phyloP scores from a whole-genome alignment of 1,284 basidiomycete species.

The Takashimella tepidaria region DNA sequence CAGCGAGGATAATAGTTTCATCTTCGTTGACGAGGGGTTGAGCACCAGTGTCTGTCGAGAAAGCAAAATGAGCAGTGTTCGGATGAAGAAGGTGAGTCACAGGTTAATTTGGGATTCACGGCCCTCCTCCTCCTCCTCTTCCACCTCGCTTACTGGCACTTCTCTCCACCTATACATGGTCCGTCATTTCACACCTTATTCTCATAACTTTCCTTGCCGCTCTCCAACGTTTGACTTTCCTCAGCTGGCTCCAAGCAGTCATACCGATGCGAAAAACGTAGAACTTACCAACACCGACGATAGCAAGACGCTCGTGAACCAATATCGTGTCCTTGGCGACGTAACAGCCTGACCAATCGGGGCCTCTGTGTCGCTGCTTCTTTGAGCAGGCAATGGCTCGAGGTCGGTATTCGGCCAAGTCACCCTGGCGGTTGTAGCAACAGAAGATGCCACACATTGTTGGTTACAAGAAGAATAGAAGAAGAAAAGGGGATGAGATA shows the following conservation, averaged over 20 bases:
- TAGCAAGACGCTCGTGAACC: constrained; percentile 87
- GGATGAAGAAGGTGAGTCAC: no score
- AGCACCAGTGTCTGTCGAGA: constrained; percentile 77
- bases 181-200: neutral
- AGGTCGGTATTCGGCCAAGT: constrained; percentile 62
- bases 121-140: no score
- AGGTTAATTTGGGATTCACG: no score
- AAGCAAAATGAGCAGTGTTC: neutral
- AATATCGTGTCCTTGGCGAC: constrained; percentile 74
- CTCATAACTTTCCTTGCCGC: neutral
- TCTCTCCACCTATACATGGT: no score
- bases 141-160: no score
- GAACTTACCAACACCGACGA: constrained; percentile 90
- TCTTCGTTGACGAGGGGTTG: constrained; percentile 90
- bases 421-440: constrained; percentile 70
- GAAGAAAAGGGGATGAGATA: neutral
- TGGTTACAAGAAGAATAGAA: constrained; percentile 8
- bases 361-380: constrained; percentile 83
- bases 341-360: constrained; percentile 93
- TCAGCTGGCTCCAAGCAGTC: neutral
- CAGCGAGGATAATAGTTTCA: constrained; percentile 77
- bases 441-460: constrained; percentile 89
- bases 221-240: neutral
- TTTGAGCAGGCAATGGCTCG: constrained; percentile 79
- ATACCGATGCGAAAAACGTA: neutral